Conservation (phyloP, 352 stramenopile genomes). For the Globisporangium iwayamae region DNA sequence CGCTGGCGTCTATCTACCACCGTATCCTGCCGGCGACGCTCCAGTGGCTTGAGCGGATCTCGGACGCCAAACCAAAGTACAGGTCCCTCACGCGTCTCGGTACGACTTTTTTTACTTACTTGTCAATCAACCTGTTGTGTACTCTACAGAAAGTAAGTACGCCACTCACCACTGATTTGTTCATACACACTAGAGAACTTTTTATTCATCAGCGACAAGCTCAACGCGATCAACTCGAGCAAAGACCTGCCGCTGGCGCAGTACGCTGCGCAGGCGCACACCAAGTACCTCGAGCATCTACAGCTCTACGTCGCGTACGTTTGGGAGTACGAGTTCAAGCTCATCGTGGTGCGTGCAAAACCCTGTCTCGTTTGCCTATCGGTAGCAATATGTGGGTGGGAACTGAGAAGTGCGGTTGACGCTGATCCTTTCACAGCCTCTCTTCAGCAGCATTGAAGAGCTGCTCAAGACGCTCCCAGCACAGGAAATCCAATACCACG, state of each 20-base stretch:
- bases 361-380: not conserved
- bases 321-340: conserved; percentile 70
- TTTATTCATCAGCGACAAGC: conserved; percentile 52
- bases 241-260: conserved; percentile 45
- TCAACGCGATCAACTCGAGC: conserved; percentile 42
- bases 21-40: conserved; percentile 56
- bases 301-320: conserved; percentile 54
- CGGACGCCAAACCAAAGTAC: conserved; percentile 69
- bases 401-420: not conserved
- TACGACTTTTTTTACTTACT: conserved; percentile 16
- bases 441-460: conserved; percentile 52
- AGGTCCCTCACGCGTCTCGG: conserved; percentile 49
- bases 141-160: not conserved
- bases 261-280: conserved; percentile 42
- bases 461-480: conserved; percentile 51
- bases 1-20: conserved; percentile 60
- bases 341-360: conserved; percentile 31
- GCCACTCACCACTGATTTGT: not conserved
- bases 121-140: not conserved
- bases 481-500: conserved; percentile 68
- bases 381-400: not conserved
- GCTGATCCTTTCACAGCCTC: conserved; percentile 20
- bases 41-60: conserved; percentile 69
- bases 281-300: conserved; percentile 39
- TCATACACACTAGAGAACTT: conserved; percentile 48